These are phyloP conservation scores for Diaporthe capsici DNA, from an alignment of 2,329 filamentous ascomycete species.

Conservation along the genomic window DNA sequence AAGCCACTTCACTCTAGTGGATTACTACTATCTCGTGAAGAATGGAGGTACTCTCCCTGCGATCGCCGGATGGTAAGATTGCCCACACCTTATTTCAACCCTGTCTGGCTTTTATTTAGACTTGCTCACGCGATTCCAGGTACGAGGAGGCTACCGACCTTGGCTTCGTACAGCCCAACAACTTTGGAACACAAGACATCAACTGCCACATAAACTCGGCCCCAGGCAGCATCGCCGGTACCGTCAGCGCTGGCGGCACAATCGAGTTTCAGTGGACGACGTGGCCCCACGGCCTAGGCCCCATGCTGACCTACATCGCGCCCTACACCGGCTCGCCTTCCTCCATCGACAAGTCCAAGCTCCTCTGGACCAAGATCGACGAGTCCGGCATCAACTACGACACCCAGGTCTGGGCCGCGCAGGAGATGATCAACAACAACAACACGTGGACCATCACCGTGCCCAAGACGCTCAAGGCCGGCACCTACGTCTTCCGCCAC, in stretches of 20 bases:
- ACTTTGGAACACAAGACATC: constrained; percentile 39
- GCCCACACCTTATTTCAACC: not conserved
- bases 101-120: not conserved
- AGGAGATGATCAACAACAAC: constrained; percentile 61
- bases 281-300: constrained; percentile 50
- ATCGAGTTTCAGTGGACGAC: constrained; percentile 46
- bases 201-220: constrained; percentile 34
- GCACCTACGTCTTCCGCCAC: constrained; percentile 63
- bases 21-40: constrained; percentile 41
- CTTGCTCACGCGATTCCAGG: constrained; percentile 41
- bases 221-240: constrained; percentile 37
- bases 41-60: constrained; percentile 44
- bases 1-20: not conserved
- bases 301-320: constrained; percentile 50
- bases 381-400: constrained; percentile 45
- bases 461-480: constrained; percentile 52
- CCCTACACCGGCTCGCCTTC: constrained; percentile 43
- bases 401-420: constrained; percentile 52
- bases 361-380: constrained; percentile 56
- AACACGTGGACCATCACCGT: constrained; percentile 61
- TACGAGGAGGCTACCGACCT: constrained; percentile 49
- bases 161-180: constrained; percentile 33
- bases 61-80: constrained; percentile 40
- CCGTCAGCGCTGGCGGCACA: constrained; percentile 42
- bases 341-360: constrained; percentile 48